phyloP scores from a whole-genome alignment of 148 eudicot genomes.

The Cornus florida region DNA sequence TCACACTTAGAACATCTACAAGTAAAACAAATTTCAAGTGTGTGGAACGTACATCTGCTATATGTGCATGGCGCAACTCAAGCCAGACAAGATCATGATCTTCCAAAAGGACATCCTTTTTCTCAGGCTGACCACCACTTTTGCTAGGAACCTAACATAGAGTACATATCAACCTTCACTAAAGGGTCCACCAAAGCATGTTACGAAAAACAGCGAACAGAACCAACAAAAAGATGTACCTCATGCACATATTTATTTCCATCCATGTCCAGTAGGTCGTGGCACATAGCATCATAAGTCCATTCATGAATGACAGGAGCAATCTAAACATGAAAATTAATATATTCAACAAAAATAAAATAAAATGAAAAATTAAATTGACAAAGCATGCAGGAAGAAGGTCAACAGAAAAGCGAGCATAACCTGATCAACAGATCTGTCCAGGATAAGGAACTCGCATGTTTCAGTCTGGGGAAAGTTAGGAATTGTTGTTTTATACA shows the following conservation, averaged over 20 bases:
- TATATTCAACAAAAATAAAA: conserved; percentile 5
- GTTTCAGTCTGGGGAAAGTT: conserved; percentile 87
- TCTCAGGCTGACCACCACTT: conserved; percentile 77
- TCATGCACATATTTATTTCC: conserved; percentile 88
- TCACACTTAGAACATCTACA: neutral
- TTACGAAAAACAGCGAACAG: neutral
- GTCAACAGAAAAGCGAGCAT: neutral
- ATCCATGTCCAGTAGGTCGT: conserved; percentile 85
- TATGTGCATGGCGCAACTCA: conserved; percentile 86
- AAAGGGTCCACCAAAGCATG: conserved; percentile 13
- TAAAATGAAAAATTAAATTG: conserved; percentile 13
- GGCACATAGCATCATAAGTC: conserved; percentile 99
- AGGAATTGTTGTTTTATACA: conserved; percentile 68
- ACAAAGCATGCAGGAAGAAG: conserved; percentile 11
- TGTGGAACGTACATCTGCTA: conserved; percentile 75
- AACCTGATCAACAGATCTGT: conserved; percentile 95
- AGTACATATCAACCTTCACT: conserved; percentile 11
- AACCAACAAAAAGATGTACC: conserved; percentile 44
- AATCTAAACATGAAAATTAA: conserved; percentile 47
- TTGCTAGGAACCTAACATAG: conserved; percentile 64
- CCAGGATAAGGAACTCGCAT: conserved; percentile 88
- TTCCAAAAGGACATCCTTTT: conserved; percentile 76
- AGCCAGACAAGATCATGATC: conserved; percentile 96
- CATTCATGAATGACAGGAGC: conserved; percentile 99
- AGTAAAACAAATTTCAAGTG: neutral